phyloP scores from a whole-genome alignment of 495 filamentous ascomycete species.

The Recurvomyces mirabilis region DNA sequence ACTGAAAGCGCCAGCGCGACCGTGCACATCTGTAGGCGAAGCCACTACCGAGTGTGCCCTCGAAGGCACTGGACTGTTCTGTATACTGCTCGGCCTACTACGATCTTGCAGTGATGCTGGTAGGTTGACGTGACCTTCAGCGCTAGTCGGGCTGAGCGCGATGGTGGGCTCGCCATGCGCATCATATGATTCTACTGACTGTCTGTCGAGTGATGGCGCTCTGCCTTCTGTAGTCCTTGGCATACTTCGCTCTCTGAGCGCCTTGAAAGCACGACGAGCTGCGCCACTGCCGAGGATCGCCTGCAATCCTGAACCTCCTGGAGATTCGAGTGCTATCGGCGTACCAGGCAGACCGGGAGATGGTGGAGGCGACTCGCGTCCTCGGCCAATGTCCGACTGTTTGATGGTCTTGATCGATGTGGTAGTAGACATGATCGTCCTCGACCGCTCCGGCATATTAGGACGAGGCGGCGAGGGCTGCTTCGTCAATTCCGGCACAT shows the following conservation, averaged over 20 bases:
- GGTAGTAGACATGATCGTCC: slow-evolving; percentile 50
- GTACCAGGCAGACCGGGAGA: slow-evolving; percentile 35
- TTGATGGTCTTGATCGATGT: slow-evolving; percentile 47
- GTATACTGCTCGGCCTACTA: slow-evolving; percentile 8
- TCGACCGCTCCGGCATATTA: slow-evolving; percentile 38
- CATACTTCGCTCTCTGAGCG: slow-evolving; percentile 33
- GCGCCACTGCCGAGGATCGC: slow-evolving; percentile 47
- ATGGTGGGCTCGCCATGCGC: slow-evolving; percentile 30
- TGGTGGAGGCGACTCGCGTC: slow-evolving; percentile 23
- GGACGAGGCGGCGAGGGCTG: slow-evolving; percentile 29
- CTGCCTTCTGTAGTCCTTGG: slow-evolving; percentile 33
- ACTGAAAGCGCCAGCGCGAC: slow-evolving; percentile 2
- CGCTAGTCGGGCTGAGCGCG: slow-evolving; percentile 29
- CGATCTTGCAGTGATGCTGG: slow-evolving; percentile 22
- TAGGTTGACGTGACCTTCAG: slow-evolving; percentile 29
- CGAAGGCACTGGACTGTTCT: slow-evolving; percentile 18
- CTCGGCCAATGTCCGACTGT: slow-evolving; percentile 20
- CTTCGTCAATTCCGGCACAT: background rate
- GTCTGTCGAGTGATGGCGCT: slow-evolving; percentile 38
- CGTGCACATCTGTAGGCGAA: slow-evolving; percentile 1
- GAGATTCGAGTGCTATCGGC: slow-evolving; percentile 38
- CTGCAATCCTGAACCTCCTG: slow-evolving; percentile 39
- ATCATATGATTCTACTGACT: slow-evolving; percentile 34
- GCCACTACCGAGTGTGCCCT: slow-evolving; percentile 10
- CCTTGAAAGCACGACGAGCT: slow-evolving; percentile 40